A percentile compares a stretch with the other conserved stretches of the same genome.
phyloP scores from a whole-genome alignment of 2,329 filamentous ascomycete genomes.

The Xylaria arbuscula region DNA sequence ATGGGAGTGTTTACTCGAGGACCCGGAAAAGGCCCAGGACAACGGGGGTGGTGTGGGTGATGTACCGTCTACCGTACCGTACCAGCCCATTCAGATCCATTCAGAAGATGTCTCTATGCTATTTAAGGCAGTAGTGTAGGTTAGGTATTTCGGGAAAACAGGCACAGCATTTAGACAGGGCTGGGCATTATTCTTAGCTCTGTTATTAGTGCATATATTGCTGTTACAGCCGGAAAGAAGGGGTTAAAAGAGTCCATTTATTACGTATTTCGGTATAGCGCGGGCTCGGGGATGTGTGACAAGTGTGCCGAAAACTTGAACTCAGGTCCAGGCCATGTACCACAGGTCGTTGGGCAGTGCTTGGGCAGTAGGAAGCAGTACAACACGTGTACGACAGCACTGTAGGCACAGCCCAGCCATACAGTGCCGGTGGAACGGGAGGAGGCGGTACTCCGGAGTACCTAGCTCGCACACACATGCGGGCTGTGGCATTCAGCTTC shows the following conservation, averaged over 20 bases:
- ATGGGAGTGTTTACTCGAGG: constrained; percentile 16
- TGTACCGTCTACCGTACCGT: background rate
- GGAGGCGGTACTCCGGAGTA: constrained; percentile 12
- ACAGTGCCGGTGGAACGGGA: background rate
- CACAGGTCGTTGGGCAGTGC: background rate
- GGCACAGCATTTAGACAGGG: constrained; percentile 18
- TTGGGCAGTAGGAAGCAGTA: background rate
- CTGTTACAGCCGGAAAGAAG: constrained; percentile 4
- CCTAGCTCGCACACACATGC: constrained; percentile 1
- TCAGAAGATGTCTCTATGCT: background rate
- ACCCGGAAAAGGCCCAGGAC: constrained; percentile 28
- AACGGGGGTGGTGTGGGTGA: constrained; percentile 20
- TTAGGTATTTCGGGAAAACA: constrained; percentile 36
- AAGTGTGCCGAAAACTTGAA: constrained; percentile 24
- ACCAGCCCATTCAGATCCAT: too few relatives aligned
- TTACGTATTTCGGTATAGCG: constrained; percentile 30
- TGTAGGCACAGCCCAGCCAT: background rate
- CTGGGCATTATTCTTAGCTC: constrained; percentile 30
- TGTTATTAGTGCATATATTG: background rate
- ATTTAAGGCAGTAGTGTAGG: background rate
- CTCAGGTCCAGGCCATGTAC: background rate
- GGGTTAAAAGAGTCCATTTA: constrained; percentile 13
- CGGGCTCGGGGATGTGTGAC: constrained; percentile 3
- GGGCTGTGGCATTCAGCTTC: constrained; percentile 2
- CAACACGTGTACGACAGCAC: background rate